Evolutionary conservation across 176 grass and related monocot genomes (phyloP).

Genomic region (Echinochloa phyllopogon): DNA sequence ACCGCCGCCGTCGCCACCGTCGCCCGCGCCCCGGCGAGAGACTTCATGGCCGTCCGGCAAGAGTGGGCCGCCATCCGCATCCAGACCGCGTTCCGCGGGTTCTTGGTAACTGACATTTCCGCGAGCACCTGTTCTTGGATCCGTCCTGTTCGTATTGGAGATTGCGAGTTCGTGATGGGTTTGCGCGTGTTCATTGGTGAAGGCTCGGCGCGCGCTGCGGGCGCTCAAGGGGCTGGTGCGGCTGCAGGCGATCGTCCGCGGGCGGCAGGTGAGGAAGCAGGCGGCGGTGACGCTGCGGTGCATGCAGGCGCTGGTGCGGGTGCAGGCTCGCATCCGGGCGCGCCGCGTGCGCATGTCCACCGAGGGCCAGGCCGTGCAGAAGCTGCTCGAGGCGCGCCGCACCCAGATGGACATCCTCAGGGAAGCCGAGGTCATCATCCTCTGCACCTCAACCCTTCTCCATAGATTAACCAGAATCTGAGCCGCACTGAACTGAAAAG

Average conservation of each 20-base stretch:
- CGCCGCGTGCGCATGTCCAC: slow-evolving; percentile 86
- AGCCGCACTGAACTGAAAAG: neutral
- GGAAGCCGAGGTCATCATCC: slow-evolving; percentile 71
- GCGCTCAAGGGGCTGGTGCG: slow-evolving; percentile 86
- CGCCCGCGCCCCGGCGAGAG: slow-evolving; percentile 76
- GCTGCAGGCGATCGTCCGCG: slow-evolving; percentile 94
- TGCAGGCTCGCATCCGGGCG: slow-evolving; percentile 91
- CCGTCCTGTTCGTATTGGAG: neutral
- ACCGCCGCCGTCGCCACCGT: slow-evolving; percentile 71
- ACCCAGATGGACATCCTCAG: slow-evolving; percentile 71
- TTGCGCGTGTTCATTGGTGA: neutral
- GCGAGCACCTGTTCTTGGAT: neutral
- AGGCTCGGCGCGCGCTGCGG: slow-evolving; percentile 74
- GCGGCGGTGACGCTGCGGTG: slow-evolving; percentile 92
- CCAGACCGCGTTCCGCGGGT: slow-evolving; percentile 89
- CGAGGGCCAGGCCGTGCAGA: slow-evolving; percentile 91
- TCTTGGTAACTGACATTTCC: slow-evolving; percentile 63
- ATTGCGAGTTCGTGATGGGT: neutral
- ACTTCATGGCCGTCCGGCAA: slow-evolving; percentile 86
- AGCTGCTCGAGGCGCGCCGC: slow-evolving; percentile 66
- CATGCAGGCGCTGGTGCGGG: slow-evolving; percentile 98
- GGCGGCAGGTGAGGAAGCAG: slow-evolving; percentile 93
- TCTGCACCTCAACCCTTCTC: neutral
- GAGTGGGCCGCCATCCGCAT: slow-evolving; percentile 93
- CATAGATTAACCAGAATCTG: neutral